Percentiles rank a stretch among this genome's conserved stretches.
Evolutionary conservation across 108 stramenopile species (phyloP).

Genomic region (Fragilariopsis cylindrus): DNA sequence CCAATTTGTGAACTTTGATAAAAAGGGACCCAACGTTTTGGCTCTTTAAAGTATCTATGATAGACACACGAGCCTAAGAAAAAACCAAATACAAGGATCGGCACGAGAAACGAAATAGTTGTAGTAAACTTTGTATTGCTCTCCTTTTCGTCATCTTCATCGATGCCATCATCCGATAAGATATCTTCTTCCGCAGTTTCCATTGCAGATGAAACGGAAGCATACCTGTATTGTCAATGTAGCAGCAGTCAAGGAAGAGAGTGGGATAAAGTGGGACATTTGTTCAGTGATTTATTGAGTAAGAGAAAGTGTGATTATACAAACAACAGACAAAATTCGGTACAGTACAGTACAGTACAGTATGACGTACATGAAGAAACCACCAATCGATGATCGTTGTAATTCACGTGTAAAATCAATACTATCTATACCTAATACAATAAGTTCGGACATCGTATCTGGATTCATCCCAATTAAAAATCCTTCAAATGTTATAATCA

Average conservation of each 20-base stretch:
- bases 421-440: constrained; percentile 23
- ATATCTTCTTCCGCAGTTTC: constrained; percentile 2
- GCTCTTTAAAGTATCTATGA: not conserved
- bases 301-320: too few relatives aligned
- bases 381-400: constrained; percentile 18
- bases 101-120: constrained; percentile 8
- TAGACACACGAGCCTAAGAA: not conserved
- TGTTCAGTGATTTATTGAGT: not conserved
- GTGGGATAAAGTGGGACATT: not conserved
- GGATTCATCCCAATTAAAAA: constrained; percentile 20
- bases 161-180: not conserved
- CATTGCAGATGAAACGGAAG: constrained; percentile 9
- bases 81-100: constrained; percentile 5
- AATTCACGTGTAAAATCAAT: constrained; percentile 12
- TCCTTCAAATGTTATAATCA: constrained; percentile 19
- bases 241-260: not conserved
- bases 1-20: constrained; percentile 2
- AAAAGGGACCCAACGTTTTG: not conserved
- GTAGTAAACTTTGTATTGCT: not conserved
- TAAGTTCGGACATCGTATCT: constrained; percentile 8
- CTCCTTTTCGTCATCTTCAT: not conserved
- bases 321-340: not conserved
- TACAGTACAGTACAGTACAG: constrained; percentile 4
- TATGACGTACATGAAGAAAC: not conserved
- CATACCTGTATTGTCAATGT: not conserved